Conservation (phyloP, 179 eudicot genomes). For the Spergularia azorica region DNA sequence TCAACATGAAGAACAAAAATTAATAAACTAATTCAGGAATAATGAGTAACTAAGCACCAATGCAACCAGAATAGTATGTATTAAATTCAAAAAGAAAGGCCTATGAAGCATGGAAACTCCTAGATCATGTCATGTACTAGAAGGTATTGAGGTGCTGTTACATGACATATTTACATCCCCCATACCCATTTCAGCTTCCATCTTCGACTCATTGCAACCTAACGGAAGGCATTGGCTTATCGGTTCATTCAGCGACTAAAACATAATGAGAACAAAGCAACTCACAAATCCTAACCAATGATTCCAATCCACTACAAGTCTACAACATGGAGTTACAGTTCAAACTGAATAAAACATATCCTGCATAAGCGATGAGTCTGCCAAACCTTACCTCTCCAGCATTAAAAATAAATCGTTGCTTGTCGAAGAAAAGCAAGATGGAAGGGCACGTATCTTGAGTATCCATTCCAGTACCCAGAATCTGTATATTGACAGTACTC, state of each 20-base stretch:
- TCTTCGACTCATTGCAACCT: background rate
- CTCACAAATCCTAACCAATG: background rate
- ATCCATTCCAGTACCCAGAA: conserved; percentile 97
- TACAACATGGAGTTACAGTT: background rate
- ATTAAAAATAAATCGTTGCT: conserved; percentile 87
- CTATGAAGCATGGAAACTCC: background rate
- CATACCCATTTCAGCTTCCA: background rate
- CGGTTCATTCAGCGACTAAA: background rate
- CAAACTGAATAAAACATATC: background rate
- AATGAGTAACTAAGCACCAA: background rate
- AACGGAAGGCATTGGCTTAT: background rate
- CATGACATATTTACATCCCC: background rate
- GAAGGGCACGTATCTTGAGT: conserved; percentile 95
- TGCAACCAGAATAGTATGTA: no score
- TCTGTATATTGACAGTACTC: conserved; percentile 38
- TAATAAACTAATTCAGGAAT: background rate
- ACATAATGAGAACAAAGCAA: background rate
- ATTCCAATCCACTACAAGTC: conserved; percentile 1
- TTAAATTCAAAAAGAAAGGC: background rate
- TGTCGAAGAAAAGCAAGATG: conserved; percentile 88
- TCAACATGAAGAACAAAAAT: background rate
- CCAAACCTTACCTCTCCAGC: conserved; percentile 84
- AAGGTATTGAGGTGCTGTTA: background rate
- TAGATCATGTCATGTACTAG: background rate
- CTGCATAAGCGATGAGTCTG: background rate